Evolutionary conservation across 1,284 basidiomycete species (phyloP), one percentile per base, ranked within the genome.

Genomic region (Malassezia brasiliensis): DNA sequence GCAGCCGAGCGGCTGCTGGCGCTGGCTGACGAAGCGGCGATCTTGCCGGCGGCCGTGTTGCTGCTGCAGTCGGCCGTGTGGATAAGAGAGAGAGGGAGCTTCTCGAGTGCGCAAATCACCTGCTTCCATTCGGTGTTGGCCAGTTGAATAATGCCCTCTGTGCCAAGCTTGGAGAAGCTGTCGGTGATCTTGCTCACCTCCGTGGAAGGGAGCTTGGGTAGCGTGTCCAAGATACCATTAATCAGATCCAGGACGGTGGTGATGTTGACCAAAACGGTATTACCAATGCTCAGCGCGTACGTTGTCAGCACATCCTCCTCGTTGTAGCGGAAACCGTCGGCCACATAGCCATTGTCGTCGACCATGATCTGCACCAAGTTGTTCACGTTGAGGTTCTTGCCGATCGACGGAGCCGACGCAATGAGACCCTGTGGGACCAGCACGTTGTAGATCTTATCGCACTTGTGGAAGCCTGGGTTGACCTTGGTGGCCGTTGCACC

Each of bases 351-450:
- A 3, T 20, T 20, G 2, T n/a, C 50, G 25, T 32, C 35, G 2
- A 68, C 22, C 31, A 54, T 49, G 28, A 58, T 47, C 1, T 54
- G 44, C n/a, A 66, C 31, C 10, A 54, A 39, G 52, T 62, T 68
- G 62, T 60, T 62, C 36, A 63, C 54, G 47, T 67, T 63, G 19
- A 66, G 31, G 15, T 58, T 61, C 42, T 63, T 34, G 25, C 61
- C 66, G 25, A 69, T 59, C 12, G 65, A 37, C 1, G 20, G 28
- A n/a, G 65, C 50, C 28, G 64, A 64, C 11, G 7, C 44, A 4
- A 64, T 1, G 11, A 69, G 53, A 42, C 68, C 68, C 50, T 62
- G 62, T 46, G 57, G 42, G 35, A 65, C 41, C 5, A 61, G 36
- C 12, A 67, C 60, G 39, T 66, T 51, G 47, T 56, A 51, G 3